Percentiles rank a stretch among this genome's conserved stretches.
These are phyloP conservation scores for Tolypocladium endophyticum DNA, from an alignment of 2,329 filamentous ascomycete species.

Conservation along the genomic window DNA sequence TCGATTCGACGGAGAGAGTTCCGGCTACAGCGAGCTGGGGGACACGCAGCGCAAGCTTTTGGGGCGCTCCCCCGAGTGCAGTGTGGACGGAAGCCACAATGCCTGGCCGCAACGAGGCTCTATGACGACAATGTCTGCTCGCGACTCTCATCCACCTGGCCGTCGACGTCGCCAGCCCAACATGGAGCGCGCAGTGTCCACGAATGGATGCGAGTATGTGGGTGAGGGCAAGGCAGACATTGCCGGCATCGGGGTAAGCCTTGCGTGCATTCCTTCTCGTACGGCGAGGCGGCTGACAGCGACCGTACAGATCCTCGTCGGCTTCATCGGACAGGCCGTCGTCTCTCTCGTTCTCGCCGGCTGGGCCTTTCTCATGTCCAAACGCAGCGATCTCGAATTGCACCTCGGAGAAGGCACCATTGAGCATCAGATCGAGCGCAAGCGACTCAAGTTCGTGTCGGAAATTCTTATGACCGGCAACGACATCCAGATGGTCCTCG, in stretches of 20 bases:
- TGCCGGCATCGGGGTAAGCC: slow-evolving; percentile 19
- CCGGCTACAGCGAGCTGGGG: not conserved
- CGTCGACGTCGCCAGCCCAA: not conserved
- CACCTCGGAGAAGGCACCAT: slow-evolving; percentile 14
- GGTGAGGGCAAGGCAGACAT: slow-evolving; percentile 17
- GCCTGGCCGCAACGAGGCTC: not conserved
- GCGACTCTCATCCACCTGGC: not conserved
- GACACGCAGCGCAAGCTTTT: not conserved
- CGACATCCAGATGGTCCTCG: slow-evolving; percentile 20
- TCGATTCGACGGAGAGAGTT: not conserved
- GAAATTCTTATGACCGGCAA: slow-evolving; percentile 23
- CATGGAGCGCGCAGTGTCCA: not conserved
- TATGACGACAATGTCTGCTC: not conserved
- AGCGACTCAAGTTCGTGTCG: slow-evolving; percentile 18
- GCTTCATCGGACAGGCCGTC: slow-evolving; percentile 17
- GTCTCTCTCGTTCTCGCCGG: slow-evolving; percentile 11
- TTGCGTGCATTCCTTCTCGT: not conserved
- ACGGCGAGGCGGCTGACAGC: not conserved
- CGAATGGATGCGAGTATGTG: slow-evolving; percentile 12
- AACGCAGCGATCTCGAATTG: slow-evolving; percentile 14
- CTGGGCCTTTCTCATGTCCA: slow-evolving; percentile 23
- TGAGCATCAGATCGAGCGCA: slow-evolving; percentile 15
- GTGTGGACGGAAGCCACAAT: not conserved
- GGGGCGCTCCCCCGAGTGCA: not conserved
- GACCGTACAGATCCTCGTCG: slow-evolving; percentile 15